Conservation (phyloP, 306 rosid genomes). For the Sophora flavescens region DNA sequence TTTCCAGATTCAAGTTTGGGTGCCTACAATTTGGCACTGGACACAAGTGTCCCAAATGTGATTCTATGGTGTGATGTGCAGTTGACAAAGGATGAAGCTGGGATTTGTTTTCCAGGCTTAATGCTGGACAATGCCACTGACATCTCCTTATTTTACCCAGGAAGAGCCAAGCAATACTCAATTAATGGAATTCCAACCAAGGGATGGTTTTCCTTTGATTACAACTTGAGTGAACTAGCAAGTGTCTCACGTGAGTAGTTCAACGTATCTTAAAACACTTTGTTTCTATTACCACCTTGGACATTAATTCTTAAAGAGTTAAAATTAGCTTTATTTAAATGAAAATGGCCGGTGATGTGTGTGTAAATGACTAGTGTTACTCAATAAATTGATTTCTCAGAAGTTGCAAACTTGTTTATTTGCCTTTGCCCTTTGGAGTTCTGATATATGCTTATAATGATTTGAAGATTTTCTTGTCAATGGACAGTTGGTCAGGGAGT, state of each 20-base stretch:
- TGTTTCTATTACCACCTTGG: background rate
- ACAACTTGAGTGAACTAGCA: slow-evolving; percentile 31
- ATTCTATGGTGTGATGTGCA: slow-evolving; percentile 87
- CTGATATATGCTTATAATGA: slow-evolving; percentile 7
- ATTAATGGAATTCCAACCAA: slow-evolving; percentile 39
- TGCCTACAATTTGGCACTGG: slow-evolving; percentile 53
- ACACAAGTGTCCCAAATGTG: slow-evolving; percentile 45
- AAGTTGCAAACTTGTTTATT: background rate
- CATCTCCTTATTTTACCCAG: background rate
- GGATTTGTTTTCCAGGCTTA: slow-evolving; percentile 71
- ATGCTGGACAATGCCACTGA: slow-evolving; percentile 62
- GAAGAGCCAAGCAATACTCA: fast-evolving
- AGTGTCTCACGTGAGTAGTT: slow-evolving; percentile 36
- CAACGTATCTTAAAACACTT: slow-evolving; percentile 23
- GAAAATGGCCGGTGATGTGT: no score
- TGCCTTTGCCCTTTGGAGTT: background rate
- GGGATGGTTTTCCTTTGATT: slow-evolving; percentile 59
- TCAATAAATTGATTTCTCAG: slow-evolving; percentile 8
- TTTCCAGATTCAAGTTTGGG: slow-evolving; percentile 70
- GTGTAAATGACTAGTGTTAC: no score
- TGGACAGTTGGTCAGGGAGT: slow-evolving; percentile 76
- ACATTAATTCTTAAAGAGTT: no score
- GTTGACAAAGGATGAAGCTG: slow-evolving; percentile 75
- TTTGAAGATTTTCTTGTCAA: slow-evolving; percentile 45
- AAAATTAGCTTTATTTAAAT: no score